These are phyloP conservation scores for Penicillium olsonii DNA, from an alignment of 2,329 filamentous ascomycete species.

Conservation along the genomic window DNA sequence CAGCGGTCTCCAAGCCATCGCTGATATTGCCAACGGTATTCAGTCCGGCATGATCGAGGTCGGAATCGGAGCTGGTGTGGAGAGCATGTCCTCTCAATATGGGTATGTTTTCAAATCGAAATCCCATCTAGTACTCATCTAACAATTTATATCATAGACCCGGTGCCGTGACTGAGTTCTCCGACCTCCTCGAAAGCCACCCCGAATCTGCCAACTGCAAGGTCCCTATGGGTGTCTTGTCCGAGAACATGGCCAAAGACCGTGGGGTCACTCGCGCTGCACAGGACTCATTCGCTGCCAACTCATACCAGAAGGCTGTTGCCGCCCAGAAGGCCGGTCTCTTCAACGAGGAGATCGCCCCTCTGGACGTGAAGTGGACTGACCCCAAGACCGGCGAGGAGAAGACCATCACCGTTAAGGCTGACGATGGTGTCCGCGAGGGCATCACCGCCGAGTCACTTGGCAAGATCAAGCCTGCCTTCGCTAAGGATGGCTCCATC, in stretches of 20 bases:
- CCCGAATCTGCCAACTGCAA: conserved; percentile 91
- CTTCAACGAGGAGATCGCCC: conserved; percentile 88
- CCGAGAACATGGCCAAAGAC: conserved; percentile 92
- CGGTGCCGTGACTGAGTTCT: conserved; percentile 87
- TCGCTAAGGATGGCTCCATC: conserved; percentile 88
- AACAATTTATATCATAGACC: conserved; percentile 55
- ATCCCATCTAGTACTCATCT: neutral
- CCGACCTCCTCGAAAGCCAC: conserved; percentile 79
- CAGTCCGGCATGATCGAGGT: conserved; percentile 89
- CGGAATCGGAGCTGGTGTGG: conserved; percentile 89
- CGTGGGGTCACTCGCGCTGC: conserved; percentile 67
- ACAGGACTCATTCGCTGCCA: conserved; percentile 94
- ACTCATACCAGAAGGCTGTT: conserved; percentile 85
- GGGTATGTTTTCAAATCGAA: conserved; percentile 59
- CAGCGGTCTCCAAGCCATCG: conserved; percentile 85
- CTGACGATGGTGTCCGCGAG: conserved; percentile 83
- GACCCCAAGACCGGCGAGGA: conserved; percentile 89
- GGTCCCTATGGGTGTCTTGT: conserved; percentile 92
- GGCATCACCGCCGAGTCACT: conserved; percentile 86
- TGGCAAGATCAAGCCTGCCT: conserved; percentile 87
- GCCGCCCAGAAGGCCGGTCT: conserved; percentile 85
- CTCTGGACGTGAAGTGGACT: conserved; percentile 81
- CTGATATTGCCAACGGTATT: conserved; percentile 94
- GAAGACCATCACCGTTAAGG: conserved; percentile 77
- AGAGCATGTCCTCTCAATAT: conserved; percentile 94